Base-by-base conservation (phyloP, 2,329 filamentous ascomycete genomes). In the Verticillium klebahnii region DNA sequence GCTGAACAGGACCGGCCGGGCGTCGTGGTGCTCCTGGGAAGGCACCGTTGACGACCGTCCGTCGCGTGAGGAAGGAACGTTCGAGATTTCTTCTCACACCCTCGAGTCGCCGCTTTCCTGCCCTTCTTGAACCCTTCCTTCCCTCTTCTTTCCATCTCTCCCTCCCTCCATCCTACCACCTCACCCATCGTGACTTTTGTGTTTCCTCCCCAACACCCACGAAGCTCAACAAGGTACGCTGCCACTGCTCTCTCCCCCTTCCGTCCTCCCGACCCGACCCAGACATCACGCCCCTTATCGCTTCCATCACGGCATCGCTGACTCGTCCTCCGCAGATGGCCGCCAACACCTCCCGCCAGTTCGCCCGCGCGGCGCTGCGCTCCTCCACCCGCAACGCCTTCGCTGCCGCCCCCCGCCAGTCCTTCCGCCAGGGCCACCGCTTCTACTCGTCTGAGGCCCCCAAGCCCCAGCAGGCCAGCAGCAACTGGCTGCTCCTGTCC, bases 361-460 rank as follows among this genome's bases (percentile, higher is more conserved):
- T 85, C 70, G 77, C 81, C 74, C 84, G 84, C 73, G 79, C 82
- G 67, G 80, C 88, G 62, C 78, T 89, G 72, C 85, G 85, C 71
- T 80, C 84, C 69, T 76, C 82, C 60, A 77, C 85, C 55, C 86
- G 84, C 70, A 84, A 80, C 70, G 80, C 85, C 67, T 83, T 91
- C 74, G 78, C 81, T 67, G 80, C 83, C 61, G 80, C 83, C 56
- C 82, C 84, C 60, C 85, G 89, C 68, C 85, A 89, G 70, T 83
- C 86, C 68, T 88, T 93, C 82, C 90, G 89, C 75, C 83, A 89
- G 71, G 86, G 86, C 71, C 90, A 89, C 68, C 91, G 92, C 68
- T 88, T 88, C 77, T 96, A 96, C 80, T 89, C 93, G 55, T 89
- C 90, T 61, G 88, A 87, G 77, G 78, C 86, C 60, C 77, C 80